A percentile compares a stretch with the other conserved stretches of the same genome.
phyloP scores from a whole-genome alignment of 768 basidiomycete genomes.

The Tricholoma furcatifolium region DNA sequence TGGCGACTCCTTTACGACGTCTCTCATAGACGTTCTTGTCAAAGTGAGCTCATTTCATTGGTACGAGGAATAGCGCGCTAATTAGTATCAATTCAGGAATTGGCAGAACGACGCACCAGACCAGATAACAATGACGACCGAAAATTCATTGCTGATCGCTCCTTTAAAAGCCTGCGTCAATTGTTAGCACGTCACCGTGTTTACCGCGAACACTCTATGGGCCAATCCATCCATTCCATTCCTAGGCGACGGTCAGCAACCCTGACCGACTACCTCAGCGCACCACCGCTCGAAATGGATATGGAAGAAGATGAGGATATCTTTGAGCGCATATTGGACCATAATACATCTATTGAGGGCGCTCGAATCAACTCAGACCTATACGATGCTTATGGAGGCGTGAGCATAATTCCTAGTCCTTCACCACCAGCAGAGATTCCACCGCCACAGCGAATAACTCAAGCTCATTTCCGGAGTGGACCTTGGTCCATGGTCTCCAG shows the following conservation, averaged over 20 bases:
- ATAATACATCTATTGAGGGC: slow-evolving; percentile 46
- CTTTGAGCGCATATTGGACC: slow-evolving; percentile 43
- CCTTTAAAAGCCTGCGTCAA: slow-evolving; percentile 58
- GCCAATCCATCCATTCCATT: slow-evolving; percentile 24
- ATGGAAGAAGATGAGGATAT: slow-evolving; percentile 71
- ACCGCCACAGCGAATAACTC: slow-evolving; percentile 17
- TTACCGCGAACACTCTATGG: slow-evolving; percentile 42
- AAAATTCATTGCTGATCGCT: slow-evolving; percentile 63
- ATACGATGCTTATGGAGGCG: slow-evolving; percentile 56
- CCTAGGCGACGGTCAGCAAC: slow-evolving; percentile 39
- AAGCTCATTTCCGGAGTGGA: slow-evolving; percentile 21
- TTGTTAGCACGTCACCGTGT: slow-evolving; percentile 53
- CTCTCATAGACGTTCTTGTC: slow-evolving; percentile 73
- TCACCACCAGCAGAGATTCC: slow-evolving; percentile 33
- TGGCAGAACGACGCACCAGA: slow-evolving; percentile 69
- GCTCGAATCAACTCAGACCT: slow-evolving; percentile 58
- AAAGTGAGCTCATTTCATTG: slow-evolving; percentile 48
- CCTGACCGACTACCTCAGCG: slow-evolving; percentile 50
- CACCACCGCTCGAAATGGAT: slow-evolving; percentile 55
- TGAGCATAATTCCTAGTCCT: slow-evolving; percentile 25
- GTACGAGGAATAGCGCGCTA: neutral
- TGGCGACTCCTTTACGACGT: slow-evolving; percentile 79
- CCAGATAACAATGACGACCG: slow-evolving; percentile 57
- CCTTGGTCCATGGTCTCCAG: slow-evolving; percentile 33
- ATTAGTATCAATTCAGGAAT: slow-evolving; percentile 47